Evolutionary conservation across 2,329 filamentous ascomycete species (phyloP).

Genomic region (Cercospora brassicicola): DNA sequence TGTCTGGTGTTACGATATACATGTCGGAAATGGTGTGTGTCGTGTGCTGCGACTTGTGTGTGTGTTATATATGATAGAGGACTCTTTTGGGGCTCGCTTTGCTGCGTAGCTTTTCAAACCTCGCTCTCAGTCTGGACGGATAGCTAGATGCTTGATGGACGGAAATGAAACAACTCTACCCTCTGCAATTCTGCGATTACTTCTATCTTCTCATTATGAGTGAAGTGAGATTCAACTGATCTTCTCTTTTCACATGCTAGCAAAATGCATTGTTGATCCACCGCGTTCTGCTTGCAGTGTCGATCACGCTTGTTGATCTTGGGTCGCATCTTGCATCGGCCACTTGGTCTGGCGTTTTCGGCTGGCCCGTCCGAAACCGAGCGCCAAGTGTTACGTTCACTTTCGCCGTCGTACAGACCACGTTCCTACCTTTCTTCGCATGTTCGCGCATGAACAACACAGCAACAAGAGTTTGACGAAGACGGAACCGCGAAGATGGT

Average conservation of each 20-base stretch:
- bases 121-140: conserved; percentile 17
- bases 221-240: not conserved
- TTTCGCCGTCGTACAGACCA: not conserved
- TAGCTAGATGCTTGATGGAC: conserved; percentile 20
- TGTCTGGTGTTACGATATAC: conserved; percentile 20
- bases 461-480: not conserved
- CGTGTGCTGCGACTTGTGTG: not conserved
- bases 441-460: not conserved
- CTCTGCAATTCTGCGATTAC: conserved; percentile 9
- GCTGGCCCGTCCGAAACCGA: not conserved
- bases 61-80: conserved; percentile 7
- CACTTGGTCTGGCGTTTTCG: conserved; percentile 2
- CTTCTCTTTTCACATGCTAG: not conserved
- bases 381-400: conserved; percentile 1
- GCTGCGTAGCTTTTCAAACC: conserved; percentile 7
- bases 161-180: conserved; percentile 21
- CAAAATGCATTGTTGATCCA: not conserved
- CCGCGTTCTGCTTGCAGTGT: conserved; percentile 1
- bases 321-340: not conserved
- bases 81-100: conserved; percentile 13
- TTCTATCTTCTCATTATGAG: not conserved
- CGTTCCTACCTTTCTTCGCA: not conserved
- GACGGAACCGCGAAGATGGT: conserved; percentile 8
- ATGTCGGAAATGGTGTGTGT: conserved; percentile 8
- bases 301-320: not conserved